These are phyloP conservation scores for Mycotypha africana DNA, from an alignment of 371 early-diverging fungal species.

Conservation along the genomic window DNA sequence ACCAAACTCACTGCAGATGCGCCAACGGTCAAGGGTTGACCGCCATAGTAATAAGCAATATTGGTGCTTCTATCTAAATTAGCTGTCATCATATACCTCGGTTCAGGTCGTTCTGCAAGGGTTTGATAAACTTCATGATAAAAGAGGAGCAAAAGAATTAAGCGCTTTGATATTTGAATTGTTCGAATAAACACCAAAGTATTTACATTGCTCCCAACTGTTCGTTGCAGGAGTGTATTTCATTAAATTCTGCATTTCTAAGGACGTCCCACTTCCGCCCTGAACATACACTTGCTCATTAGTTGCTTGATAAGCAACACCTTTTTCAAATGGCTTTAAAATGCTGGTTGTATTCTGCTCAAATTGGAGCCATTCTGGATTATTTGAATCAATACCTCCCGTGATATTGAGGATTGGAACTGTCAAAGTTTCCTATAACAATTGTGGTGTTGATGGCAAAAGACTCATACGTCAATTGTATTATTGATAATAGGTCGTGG, in stretches of 20 bases:
- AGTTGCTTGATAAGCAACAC: conserved; percentile 25
- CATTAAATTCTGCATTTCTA: conserved; percentile 17
- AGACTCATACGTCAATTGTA: background rate
- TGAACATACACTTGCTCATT: conserved; percentile 18
- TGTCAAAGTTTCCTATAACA: conserved; percentile 13
- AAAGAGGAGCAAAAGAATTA: no score
- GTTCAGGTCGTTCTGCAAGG: background rate
- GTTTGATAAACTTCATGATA: background rate
- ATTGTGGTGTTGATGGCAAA: no score
- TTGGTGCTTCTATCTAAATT: conserved; percentile 14
- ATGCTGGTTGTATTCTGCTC: background rate
- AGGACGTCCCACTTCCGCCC: conserved; percentile 15
- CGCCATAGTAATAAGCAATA: conserved; percentile 36
- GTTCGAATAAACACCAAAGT: background rate
- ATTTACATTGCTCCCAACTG: conserved; percentile 8
- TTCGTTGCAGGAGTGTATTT: conserved; percentile 12
- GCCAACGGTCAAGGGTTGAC: conserved; percentile 10
- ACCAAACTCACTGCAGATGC: background rate
- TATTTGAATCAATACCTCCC: conserved; percentile 12
- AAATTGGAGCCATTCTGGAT: conserved; percentile 20
- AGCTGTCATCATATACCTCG: conserved; percentile 29
- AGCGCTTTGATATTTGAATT: background rate
- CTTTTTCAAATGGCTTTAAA: conserved; percentile 20
- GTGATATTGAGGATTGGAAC: conserved; percentile 25
- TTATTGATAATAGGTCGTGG: background rate